Base-by-base conservation (phyloP, 208 protist genomes). In the Trypanosoma scelopori region DNA sequence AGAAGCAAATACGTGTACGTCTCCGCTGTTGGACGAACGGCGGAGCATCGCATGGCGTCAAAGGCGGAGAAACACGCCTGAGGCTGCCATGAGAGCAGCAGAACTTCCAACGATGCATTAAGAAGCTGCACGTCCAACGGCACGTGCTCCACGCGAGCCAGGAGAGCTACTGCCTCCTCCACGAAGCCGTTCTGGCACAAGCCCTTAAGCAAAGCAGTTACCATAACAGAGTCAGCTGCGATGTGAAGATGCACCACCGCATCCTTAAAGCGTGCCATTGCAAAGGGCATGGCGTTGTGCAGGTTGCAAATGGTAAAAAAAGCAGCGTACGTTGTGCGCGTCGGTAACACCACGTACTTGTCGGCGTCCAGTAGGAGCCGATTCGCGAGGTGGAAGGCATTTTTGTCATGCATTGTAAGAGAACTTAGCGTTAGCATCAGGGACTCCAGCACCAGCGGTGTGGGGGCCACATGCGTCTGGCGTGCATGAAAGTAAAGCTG, bases 1-100 rank as follows among this genome's bases (percentile, higher is more conserved):
- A 93, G 76, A 7, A 95, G 64, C 5, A 93, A 72, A 55, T 92
- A 58, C 25, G 90, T 89, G 62, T 85, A 95, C 1, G 85, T 95
- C 42, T 93, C 87, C 23, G 87, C 76, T 20, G 78, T 87, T 27
- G 78, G 82, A 42, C 45, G 27, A 30, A 84, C 27, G 5, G 73
- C 27, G 18, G 60, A 74, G 12, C 3, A 23, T 39, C 35, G 18
- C 11, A 85, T 64, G 7, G 87, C 82, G 20, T 84, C 77, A 68
- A 84, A 92, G 7, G 77, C 66, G 0, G 87, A 81, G 62, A 93
- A 94, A 57, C 81, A 89, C 43, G 86, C 65, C 49, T 85, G 70
- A 27, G 87, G 69, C 46, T 96, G 77, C 35, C 70, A 23, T 1
- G 88, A 93, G 18, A 93, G 74, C 46, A 92, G 49, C 18, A 96